Percentiles rank a stretch among this genome's conserved stretches.
phyloP scores from a whole-genome alignment of 495 filamentous ascomycete species.

The Trichoderma virens region DNA sequence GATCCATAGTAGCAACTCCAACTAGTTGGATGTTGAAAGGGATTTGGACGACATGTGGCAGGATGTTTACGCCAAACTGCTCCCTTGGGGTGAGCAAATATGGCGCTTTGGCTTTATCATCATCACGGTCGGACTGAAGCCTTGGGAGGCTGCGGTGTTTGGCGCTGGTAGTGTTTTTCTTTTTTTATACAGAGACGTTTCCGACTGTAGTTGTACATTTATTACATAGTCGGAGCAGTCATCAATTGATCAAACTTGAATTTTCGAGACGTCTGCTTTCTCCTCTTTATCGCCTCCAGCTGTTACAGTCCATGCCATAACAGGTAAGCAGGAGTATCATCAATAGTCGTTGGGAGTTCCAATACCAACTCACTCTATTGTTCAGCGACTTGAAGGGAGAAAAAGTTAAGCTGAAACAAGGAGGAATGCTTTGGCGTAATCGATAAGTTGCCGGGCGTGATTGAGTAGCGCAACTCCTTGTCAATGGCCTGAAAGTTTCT shows the following conservation, averaged over 20 bases:
- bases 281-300: too few species aligned
- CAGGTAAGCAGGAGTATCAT: too few species aligned
- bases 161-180: not conserved
- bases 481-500: not conserved
- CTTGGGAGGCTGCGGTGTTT: not conserved
- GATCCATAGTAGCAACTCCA: not conserved
- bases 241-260: too few species aligned
- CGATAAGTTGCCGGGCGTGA: not conserved
- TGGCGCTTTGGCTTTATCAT: not conserved
- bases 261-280: too few species aligned
- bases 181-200: too few species aligned
- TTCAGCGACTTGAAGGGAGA: not conserved
- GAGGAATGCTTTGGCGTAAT: not conserved
- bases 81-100: not conserved
- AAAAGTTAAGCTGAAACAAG: not conserved
- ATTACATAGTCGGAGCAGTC: too few species aligned
- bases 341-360: too few species aligned
- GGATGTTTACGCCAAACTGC: not conserved
- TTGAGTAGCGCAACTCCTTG: not conserved
- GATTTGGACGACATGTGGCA: not conserved
- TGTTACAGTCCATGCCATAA: too few species aligned
- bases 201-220: too few species aligned
- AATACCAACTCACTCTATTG: too few species aligned
- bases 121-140: not conserved
- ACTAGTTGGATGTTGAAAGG: not conserved